phyloP scores from a whole-genome alignment of 1,284 basidiomycete genomes.

The Rhodotorula sp. region DNA sequence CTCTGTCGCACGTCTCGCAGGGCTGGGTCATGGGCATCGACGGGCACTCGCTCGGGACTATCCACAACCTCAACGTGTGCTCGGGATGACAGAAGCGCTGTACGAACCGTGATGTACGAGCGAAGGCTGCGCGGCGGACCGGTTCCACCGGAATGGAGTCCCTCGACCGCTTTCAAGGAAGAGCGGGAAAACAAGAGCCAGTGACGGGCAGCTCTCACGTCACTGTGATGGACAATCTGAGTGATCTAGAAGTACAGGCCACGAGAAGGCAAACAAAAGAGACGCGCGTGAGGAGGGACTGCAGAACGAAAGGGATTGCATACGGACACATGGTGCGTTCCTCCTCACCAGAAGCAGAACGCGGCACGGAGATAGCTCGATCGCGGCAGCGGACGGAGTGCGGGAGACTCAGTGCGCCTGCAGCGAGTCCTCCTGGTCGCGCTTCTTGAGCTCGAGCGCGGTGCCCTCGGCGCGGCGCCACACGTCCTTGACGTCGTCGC shows the following conservation, averaged over 20 bases:
- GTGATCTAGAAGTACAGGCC: too few relatives aligned
- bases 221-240: too few relatives aligned
- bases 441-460: constrained; percentile 78
- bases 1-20: not conserved
- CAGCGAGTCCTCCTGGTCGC: constrained; percentile 56
- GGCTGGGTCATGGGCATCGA: constrained; percentile 60
- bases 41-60: constrained; percentile 27
- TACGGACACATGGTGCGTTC: too few relatives aligned
- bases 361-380: not conserved
- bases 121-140: too few relatives aligned
- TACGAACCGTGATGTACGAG: too few relatives aligned
- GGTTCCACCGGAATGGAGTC: too few relatives aligned
- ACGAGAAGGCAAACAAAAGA: too few relatives aligned
- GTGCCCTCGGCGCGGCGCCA: constrained; percentile 80
- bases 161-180: too few relatives aligned
- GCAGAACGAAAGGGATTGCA: too few relatives aligned
- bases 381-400: not conserved
- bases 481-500: constrained; percentile 86
- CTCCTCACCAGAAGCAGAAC: not conserved
- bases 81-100: not conserved
- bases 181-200: too few relatives aligned
- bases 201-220: too few relatives aligned
- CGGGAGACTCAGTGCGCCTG: constrained; percentile 22
- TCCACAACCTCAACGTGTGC: constrained; percentile 24
- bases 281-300: too few relatives aligned